Evolutionary conservation across 257 asterid species (phyloP), one percentile per base, ranked within the genome.

Genomic region (Solanum tarapatanum): DNA sequence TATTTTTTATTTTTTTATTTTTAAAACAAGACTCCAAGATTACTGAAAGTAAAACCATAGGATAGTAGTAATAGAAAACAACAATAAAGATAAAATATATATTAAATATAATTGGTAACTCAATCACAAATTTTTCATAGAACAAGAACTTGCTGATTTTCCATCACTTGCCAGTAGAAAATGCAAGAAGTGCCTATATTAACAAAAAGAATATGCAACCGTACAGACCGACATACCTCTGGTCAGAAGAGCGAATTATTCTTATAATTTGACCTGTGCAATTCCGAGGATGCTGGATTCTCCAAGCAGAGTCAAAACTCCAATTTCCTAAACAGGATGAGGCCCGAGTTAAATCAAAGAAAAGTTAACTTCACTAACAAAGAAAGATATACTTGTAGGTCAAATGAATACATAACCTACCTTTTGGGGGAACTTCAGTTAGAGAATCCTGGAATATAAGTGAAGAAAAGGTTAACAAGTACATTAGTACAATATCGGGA

Each of bases 241-340:
- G 89, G 85, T 94, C 93, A 43, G 91, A 90, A 84, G 90, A 86
- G 85, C 88, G 92, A 88, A 87, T 86, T 87, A 95, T 87, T 87
- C 92, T 92, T 82, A 97, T 89, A 23, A 95, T 88, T 77, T 93
- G 89, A 33, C 98, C 98, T 82, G 93, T 92, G 92, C 99, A 97
- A 89, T 92, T 94, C 80, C 37, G 89, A 35, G 92, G 88, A 88
- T 88, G 85, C 90, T 85, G 90, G 88, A 90, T 93, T 83, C 88
- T 91, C 86, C 87, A 87, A 86, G 88, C 88, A 90, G 93, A 88
- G 77, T 91, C 86, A 43, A 66, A 69, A 86, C 88, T 82, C 84
- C 37, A 87, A 88, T 86, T 91, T 87, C 93, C 99, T 97, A 91
- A 58, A 90, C 82, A 90, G 66, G 89, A 79, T 43, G 37, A 79